Percentiles rank a stretch among this genome's conserved stretches.
Conservation (phyloP, 2,329 filamentous ascomycete genomes). For the Cladosporium velox region DNA sequence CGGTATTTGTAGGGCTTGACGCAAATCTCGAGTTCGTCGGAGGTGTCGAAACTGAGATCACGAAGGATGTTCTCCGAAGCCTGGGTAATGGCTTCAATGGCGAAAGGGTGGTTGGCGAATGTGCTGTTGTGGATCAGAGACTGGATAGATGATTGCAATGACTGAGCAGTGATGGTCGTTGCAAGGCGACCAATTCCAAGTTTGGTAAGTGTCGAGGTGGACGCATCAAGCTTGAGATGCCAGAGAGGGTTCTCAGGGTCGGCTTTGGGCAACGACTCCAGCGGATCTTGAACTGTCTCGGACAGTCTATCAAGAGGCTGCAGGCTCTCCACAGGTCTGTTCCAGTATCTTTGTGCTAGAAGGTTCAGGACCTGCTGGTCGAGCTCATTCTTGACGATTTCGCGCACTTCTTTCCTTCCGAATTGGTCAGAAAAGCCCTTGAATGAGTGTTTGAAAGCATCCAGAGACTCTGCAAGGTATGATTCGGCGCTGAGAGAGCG, state of each 20-base stretch:
- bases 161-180: slow-evolving; percentile 83
- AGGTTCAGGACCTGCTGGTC: slow-evolving; percentile 94
- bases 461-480: slow-evolving; percentile 91
- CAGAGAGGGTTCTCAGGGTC: slow-evolving; percentile 85
- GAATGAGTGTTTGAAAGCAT: slow-evolving; percentile 97
- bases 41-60: slow-evolving; percentile 94
- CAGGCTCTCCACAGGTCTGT: slow-evolving; percentile 89
- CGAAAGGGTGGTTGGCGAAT: slow-evolving; percentile 88
- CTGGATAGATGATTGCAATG: slow-evolving; percentile 84
- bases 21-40: slow-evolving; percentile 96
- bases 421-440: slow-evolving; percentile 90
- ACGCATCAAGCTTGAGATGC: slow-evolving; percentile 92
- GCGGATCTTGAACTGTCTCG: slow-evolving; percentile 34
- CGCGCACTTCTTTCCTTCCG: slow-evolving; percentile 82
- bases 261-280: slow-evolving; percentile 76
- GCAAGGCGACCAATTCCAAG: slow-evolving; percentile 89
- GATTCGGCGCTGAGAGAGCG: slow-evolving; percentile 91
- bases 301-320: slow-evolving; percentile 45
- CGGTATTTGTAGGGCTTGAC: slow-evolving; percentile 99
- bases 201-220: slow-evolving; percentile 86
- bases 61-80: slow-evolving; percentile 87
- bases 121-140: slow-evolving; percentile 75
- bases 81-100: slow-evolving; percentile 87
- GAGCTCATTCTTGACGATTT: slow-evolving; percentile 85
- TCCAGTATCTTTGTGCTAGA: slow-evolving; percentile 94